Conservation (phyloP, 306 rosid species). For the Sphenostylis stenocarpa region DNA sequence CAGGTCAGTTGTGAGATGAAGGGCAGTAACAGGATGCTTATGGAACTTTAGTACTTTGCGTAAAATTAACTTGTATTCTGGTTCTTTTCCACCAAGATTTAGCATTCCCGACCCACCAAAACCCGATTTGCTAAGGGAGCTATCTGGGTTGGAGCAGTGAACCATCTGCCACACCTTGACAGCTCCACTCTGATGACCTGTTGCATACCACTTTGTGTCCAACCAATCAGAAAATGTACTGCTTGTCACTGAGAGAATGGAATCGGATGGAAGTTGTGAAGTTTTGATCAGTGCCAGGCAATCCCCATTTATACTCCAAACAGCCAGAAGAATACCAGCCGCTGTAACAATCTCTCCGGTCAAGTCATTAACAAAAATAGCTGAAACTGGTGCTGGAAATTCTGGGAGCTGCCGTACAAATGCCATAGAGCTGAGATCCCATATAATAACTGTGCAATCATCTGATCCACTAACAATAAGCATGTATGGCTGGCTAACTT, state of each 20-base stretch:
- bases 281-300: constrained; percentile 90
- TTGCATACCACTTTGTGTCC: constrained; percentile 93
- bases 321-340: constrained; percentile 89
- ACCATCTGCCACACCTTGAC: constrained; percentile 98
- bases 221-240: constrained; percentile 89
- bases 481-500: constrained; percentile 98
- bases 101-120: constrained; percentile 49
- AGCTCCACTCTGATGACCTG: constrained; percentile 99
- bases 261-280: constrained; percentile 96
- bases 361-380: constrained; percentile 88
- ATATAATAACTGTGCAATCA: constrained; percentile 89
- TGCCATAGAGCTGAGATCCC: constrained; percentile 96
- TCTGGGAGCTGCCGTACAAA: constrained; percentile 96
- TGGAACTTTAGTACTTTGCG: constrained; percentile 86
- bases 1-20: constrained; percentile 73
- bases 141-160: constrained; percentile 61
- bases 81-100: constrained; percentile 54
- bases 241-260: constrained; percentile 85
- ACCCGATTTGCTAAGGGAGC: constrained; percentile 59
- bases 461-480: constrained; percentile 95
- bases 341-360: constrained; percentile 96
- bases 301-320: constrained; percentile 98
- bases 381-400: constrained; percentile 86
- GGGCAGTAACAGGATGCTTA: constrained; percentile 88
- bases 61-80: constrained; percentile 78